Base-by-base conservation (phyloP, 805 yeast genomes). In the Cephaloascus fragrans region DNA sequence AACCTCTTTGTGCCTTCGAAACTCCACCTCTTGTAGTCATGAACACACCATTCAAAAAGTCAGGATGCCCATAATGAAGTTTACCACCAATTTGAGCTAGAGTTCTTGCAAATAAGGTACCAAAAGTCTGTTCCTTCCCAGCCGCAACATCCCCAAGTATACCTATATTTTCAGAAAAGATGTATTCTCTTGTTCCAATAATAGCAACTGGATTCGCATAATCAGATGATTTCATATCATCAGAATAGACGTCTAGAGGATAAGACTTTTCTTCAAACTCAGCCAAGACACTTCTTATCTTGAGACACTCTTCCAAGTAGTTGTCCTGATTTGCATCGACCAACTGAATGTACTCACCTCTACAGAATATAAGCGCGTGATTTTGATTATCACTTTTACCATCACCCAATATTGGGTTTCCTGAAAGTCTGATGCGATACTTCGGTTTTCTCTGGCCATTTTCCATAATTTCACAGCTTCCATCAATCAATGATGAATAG, bases 1-100 rank as follows among this genome's bases (percentile, higher is more conserved):
- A 65, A 4, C 93, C 90, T 49, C 78, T 79, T 53, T 84, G 93
- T 9, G 90, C 88, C 55, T 84, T 84, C 1, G 93, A 83, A 19
- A 83, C 87, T 41, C 94, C 94, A 26, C 94, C 94, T 60, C 94
- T 67, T 2, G 93, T 83, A 3, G 84, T 75, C 89, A 84, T 81
- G 54, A 80, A 84, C 1, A 81, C 64, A 9, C 77, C 72, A 49
- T 83, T 83, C 50, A 84, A 62, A 60, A 84, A 81, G 60, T 84
- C 94, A 26, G 94, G 94, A 55, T 84, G 94, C 5, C 94, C 94
- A 62, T 84, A 84, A 55, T 84, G 94, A 37, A 84, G 67, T 53
- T 84, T 84, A 23, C 89, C 90, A 19, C 90, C 93, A 47, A 83
- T 73, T 52, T 79, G 80, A 3, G 90, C 89, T 55, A 83, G 65